phyloP scores from a whole-genome alignment of 495 filamentous ascomycete genomes.

The Oidiodendron maius region DNA sequence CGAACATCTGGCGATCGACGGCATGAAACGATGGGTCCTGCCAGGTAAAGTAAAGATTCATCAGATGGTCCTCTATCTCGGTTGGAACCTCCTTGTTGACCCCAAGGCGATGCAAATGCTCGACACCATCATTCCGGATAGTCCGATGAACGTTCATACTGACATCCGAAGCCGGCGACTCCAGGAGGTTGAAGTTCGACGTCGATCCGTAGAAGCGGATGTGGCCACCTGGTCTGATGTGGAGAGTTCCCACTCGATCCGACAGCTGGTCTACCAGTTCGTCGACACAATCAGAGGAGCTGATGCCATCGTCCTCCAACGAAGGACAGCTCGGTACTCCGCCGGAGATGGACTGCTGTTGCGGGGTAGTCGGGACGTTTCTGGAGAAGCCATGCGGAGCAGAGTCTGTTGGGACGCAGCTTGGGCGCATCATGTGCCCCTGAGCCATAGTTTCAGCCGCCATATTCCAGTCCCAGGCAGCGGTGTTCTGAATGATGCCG shows the following conservation, averaged over 20 bases:
- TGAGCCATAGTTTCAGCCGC: not conserved
- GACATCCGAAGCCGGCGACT: not conserved
- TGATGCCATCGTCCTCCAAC: not conserved
- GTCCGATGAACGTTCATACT: not conserved
- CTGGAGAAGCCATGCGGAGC: not conserved
- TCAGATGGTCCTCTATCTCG: slow-evolving; percentile 39
- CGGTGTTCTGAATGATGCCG: not conserved
- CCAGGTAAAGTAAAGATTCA: slow-evolving; percentile 47
- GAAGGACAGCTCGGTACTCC: not conserved
- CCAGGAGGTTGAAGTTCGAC: not conserved
- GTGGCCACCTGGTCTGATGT: not conserved
- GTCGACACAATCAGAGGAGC: not conserved
- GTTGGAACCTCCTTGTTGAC: slow-evolving; percentile 37
- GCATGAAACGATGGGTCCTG: slow-evolving; percentile 44
- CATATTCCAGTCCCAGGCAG: not conserved
- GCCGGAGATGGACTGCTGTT: not conserved
- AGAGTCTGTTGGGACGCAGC: not conserved
- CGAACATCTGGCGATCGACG: slow-evolving; percentile 43
- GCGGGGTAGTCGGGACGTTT: not conserved
- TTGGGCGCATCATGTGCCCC: not conserved
- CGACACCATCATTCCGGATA: slow-evolving; percentile 39
- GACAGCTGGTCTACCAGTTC: slow-evolving; percentile 1
- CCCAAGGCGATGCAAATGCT: slow-evolving; percentile 37
- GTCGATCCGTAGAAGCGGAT: not conserved
- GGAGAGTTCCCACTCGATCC: slow-evolving; percentile 19